These are phyloP conservation scores for Avena insularis DNA, from an alignment of 176 grass and related monocot species.

Conservation along the genomic window DNA sequence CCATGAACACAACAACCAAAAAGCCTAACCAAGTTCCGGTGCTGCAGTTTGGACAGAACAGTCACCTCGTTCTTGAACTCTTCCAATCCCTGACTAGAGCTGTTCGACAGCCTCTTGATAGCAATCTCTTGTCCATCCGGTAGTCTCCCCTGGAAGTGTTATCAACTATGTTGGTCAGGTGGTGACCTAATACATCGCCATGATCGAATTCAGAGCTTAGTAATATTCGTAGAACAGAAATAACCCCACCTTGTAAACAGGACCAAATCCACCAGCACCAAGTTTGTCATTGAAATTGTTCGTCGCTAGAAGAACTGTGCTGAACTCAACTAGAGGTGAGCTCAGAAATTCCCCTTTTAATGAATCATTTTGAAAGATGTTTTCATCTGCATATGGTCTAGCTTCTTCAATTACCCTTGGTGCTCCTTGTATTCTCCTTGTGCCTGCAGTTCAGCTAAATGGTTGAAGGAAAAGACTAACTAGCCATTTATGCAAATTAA, in stretches of 20 bases:
- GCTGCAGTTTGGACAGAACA: constrained; percentile 71
- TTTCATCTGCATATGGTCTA: constrained; percentile 38
- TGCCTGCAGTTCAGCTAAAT: constrained; percentile 27
- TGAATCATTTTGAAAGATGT: constrained; percentile 32
- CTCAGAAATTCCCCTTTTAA: constrained; percentile 32
- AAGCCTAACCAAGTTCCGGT: constrained; percentile 70
- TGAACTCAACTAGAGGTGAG: constrained; percentile 66
- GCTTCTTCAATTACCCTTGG: constrained; percentile 15
- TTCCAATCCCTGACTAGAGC: constrained; percentile 59
- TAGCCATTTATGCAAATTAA: background rate
- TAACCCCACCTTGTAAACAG: constrained; percentile 74
- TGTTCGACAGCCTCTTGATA: constrained; percentile 67
- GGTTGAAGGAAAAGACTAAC: background rate
- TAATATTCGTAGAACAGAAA: background rate
- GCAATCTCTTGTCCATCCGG: constrained; percentile 75
- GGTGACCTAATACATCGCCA: background rate
- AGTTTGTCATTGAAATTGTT: constrained; percentile 73
- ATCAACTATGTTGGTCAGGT: constrained; percentile 20
- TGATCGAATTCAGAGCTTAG: background rate
- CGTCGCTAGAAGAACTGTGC: constrained; percentile 56
- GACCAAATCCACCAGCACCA: constrained; percentile 71
- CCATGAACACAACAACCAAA: constrained; percentile 77
- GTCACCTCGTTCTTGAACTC: constrained; percentile 80
- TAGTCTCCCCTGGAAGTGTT: constrained; percentile 53
- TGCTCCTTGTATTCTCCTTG: constrained; percentile 36